phyloP scores from a whole-genome alignment of 73 alveolate species.

The Paramecium sexaurelia region DNA sequence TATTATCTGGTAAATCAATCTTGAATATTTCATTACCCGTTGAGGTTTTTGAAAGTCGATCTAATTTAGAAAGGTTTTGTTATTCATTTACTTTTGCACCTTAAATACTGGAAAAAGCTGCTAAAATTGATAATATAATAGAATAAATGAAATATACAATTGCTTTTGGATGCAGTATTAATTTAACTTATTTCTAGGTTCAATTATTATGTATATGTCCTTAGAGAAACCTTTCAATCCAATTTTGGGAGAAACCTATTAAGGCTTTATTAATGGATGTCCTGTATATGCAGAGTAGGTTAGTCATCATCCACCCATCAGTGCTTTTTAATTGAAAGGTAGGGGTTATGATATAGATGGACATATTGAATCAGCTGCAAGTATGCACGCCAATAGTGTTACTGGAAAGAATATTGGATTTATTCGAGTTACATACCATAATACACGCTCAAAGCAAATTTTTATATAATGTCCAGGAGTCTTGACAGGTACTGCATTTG shows the following conservation, averaged over 20 bases:
- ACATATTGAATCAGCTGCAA: conserved; percentile 64
- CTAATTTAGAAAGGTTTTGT: conserved; percentile 80
- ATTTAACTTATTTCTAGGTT: conserved; percentile 55
- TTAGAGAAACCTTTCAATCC: conserved; percentile 92
- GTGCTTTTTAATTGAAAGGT: conserved; percentile 60
- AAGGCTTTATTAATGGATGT: conserved; percentile 76
- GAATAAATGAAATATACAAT: conserved; percentile 78
- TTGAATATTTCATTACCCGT: conserved; percentile 82
- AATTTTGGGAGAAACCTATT: conserved; percentile 89
- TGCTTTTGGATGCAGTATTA: conserved; percentile 69
- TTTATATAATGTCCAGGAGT: conserved; percentile 62
- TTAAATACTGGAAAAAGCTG: conserved; percentile 75
- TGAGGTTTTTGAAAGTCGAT: conserved; percentile 76
- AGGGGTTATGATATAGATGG: conserved; percentile 66
- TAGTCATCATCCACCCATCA: conserved; percentile 75
- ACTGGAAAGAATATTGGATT: conserved; percentile 65
- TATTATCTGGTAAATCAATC: conserved; percentile 79
- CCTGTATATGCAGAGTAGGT: conserved; percentile 70
- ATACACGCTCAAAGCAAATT: conserved; percentile 53
- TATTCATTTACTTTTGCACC: conserved; percentile 75
- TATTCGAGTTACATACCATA: conserved; percentile 55
- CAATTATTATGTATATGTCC: conserved; percentile 67
- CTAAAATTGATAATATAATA: conserved; percentile 66
- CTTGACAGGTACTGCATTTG: conserved; percentile 68
- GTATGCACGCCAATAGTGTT: conserved; percentile 71